These are phyloP conservation scores for Sporisorium exsertum DNA, from an alignment of 1,284 basidiomycete genomes.

Conservation along the genomic window DNA sequence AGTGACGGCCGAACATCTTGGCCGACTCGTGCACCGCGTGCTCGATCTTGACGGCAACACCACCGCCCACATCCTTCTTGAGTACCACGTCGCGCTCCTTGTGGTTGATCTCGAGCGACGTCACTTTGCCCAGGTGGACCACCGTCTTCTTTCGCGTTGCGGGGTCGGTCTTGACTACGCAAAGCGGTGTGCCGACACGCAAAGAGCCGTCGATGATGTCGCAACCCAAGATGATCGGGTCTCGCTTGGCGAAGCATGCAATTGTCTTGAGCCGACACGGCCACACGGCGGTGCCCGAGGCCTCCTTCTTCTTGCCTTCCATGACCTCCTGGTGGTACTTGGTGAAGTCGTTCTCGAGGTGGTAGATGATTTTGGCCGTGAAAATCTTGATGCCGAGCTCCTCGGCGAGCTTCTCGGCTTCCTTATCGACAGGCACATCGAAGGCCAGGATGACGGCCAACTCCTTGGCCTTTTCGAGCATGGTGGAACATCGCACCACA, in stretches of 20 bases:
- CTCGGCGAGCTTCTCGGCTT: conserved; percentile 89
- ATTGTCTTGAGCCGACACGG: conserved; percentile 93
- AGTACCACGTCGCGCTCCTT: conserved; percentile 79
- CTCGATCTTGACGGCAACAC: conserved; percentile 98
- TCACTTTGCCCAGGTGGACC: conserved; percentile 93
- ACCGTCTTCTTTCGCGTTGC: conserved; percentile 89
- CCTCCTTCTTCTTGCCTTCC: conserved; percentile 91
- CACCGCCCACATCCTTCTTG: conserved; percentile 90
- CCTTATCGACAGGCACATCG: conserved; percentile 90
- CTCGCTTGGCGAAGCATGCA: conserved; percentile 92
- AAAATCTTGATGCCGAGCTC: conserved; percentile 94
- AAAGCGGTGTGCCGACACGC: conserved; percentile 93
- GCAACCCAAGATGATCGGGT: conserved; percentile 94
- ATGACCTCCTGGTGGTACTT: conserved; percentile 93
- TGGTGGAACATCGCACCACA: conserved; percentile 89
- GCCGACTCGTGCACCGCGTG: conserved; percentile 94
- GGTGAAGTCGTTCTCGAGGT: conserved; percentile 96
- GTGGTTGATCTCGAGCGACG: conserved; percentile 71
- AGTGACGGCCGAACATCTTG: conserved; percentile 80
- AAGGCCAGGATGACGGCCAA: conserved; percentile 95
- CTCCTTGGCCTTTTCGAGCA: conserved; percentile 97
- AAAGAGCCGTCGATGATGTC: conserved; percentile 92
- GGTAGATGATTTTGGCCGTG: conserved; percentile 99
- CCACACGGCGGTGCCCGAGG: conserved; percentile 95
- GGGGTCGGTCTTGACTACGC: conserved; percentile 90